A percentile compares a stretch with the other conserved stretches of the same genome.
phyloP scores from a whole-genome alignment of 768 basidiomycete species.

The Candolleomyces aberdarensis region DNA sequence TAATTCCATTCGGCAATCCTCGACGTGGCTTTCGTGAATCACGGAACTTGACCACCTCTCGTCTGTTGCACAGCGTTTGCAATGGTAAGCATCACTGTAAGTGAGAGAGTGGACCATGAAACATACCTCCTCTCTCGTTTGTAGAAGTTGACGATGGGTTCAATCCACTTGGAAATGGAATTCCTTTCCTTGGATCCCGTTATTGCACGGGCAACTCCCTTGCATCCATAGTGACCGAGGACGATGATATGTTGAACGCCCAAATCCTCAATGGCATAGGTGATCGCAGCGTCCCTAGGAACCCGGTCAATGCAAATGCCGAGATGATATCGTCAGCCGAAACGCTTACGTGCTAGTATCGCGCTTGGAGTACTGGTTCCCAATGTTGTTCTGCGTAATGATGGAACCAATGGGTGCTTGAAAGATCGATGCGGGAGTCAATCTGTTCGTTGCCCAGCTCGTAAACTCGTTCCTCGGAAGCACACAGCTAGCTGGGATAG shows the following conservation, averaged over 20 bases:
- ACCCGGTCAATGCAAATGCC: neutral
- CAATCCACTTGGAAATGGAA: conserved; percentile 28
- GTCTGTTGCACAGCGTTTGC: conserved; percentile 13
- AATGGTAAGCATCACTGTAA: neutral
- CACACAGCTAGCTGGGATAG: neutral
- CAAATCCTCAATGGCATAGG: conserved; percentile 30
- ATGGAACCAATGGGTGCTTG: conserved; percentile 29
- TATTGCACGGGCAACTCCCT: conserved; percentile 31
- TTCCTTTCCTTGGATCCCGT: conserved; percentile 18
- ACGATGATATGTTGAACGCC: conserved; percentile 36
- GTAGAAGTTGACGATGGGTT: conserved; percentile 30
- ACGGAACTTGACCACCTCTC: conserved; percentile 32
- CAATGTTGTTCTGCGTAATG: conserved; percentile 32
- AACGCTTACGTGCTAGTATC: conserved; percentile 31
- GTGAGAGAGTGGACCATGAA: neutral
- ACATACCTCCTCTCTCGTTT: conserved; percentile 27
- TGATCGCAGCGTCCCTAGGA: conserved; percentile 30
- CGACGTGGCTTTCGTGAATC: conserved; percentile 28
- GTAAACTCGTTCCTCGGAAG: neutral
- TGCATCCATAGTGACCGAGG: conserved; percentile 38
- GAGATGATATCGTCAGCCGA: neutral
- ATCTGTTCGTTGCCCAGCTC: conserved; percentile 10
- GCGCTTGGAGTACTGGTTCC: conserved; percentile 30
- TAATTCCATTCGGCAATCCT: conserved; percentile 22
- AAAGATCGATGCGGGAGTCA: conserved; percentile 30